Percentiles rank a stretch among this genome's conserved stretches.
phyloP scores from a whole-genome alignment of 169 alveolate species.

The Cryptosporidium tyzzeri region DNA sequence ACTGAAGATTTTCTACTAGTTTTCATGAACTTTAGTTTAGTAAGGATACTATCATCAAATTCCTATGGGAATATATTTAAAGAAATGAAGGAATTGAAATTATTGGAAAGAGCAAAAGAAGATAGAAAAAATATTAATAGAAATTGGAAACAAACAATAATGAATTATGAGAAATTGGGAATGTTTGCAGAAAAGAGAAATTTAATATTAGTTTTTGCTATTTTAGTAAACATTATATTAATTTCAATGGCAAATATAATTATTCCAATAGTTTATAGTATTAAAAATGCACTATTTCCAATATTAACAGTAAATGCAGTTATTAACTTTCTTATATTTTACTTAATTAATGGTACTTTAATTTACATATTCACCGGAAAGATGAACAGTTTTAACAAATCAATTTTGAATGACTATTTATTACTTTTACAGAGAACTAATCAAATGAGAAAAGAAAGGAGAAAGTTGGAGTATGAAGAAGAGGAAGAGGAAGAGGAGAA shows the following conservation, averaged over 20 bases:
- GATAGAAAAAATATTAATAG: neutral
- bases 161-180: neutral
- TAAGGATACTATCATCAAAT: neutral
- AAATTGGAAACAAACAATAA: conserved; percentile 1
- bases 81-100: neutral
- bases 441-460: neutral
- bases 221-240: conserved; percentile 3
- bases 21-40: neutral
- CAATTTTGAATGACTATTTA: neutral
- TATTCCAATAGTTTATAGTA: conserved; percentile 28
- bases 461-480: neutral
- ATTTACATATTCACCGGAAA: neutral
- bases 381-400: neutral
- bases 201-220: neutral
- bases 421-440: neutral
- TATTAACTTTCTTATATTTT: conserved; percentile 14
- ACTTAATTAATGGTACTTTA: conserved; percentile 7
- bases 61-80: neutral
- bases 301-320: conserved; percentile 1
- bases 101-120: neutral
- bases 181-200: neutral
- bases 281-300: neutral
- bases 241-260: conserved; percentile 35
- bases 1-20: neutral
- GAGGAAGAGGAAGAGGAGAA: neutral